Conservation (phyloP, 305 asterid genomes). For the Fraxinus sp. region DNA sequence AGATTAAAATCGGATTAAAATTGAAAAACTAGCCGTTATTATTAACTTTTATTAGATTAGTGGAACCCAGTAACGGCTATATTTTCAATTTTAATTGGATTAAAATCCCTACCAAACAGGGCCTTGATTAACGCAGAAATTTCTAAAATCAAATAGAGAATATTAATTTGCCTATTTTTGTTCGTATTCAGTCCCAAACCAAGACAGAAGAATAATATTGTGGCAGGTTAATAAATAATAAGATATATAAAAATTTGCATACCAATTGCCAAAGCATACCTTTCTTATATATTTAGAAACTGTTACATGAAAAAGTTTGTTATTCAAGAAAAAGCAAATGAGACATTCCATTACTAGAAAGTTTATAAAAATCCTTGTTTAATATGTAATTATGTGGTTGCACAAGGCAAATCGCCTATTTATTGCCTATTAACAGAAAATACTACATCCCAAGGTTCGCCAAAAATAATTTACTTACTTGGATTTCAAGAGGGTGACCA, state of each 20-base stretch:
- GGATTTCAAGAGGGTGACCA: conserved; percentile 86
- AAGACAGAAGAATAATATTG: not conserved
- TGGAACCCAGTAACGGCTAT: too few species aligned
- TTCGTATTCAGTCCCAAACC: not conserved
- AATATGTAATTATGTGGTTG: not conserved
- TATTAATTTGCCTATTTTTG: not conserved
- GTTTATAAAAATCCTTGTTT: not conserved
- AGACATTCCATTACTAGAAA: not conserved
- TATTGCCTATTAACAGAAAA: not conserved
- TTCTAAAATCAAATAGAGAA: not conserved
- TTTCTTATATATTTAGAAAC: not conserved
- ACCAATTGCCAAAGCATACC: not conserved
- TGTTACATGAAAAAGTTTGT: not conserved
- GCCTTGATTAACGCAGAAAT: not conserved
- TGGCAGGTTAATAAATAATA: not conserved
- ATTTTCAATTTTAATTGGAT: too few species aligned
- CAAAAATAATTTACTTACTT: conserved; percentile 36
- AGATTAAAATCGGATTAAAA: too few species aligned
- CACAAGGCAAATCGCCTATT: not conserved
- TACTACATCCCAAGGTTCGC: not conserved
- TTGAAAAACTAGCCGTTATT: too few species aligned
- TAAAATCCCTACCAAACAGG: too few species aligned
- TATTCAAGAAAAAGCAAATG: not conserved
- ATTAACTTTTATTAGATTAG: too few species aligned
- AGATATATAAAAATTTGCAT: not conserved